Base-by-base conservation (phyloP, 495 filamentous ascomycete genomes). In the Aspergillus baeticus region DNA sequence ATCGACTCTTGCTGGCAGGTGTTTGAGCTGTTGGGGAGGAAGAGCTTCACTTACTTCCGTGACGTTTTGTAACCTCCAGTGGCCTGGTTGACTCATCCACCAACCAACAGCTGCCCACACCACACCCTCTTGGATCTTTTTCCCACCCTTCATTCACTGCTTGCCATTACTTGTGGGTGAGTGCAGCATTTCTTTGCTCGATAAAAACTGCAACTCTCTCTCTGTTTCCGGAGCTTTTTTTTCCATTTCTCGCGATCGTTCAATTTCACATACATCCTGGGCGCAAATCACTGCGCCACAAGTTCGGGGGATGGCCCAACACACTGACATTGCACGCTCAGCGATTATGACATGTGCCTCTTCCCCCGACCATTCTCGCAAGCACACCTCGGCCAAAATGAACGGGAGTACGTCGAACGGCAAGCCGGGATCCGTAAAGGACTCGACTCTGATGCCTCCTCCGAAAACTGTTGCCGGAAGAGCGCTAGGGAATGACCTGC, bases 321-420 rank as follows among this genome's bases (percentile, higher is more conserved):
- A 60, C 36, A 60, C 61, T 43, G 54, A 53, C 58, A 81, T 87
- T 56, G 85, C 85, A 31, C 84, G 81, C 67, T 77, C 81, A 52
- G 82, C 82, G 44, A 82, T 87, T 64, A 80, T 84, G 76, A 80
- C 69, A 53, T 65, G 66, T 63, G 66, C 70, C 47, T 60, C 60
- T 7, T 57, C 58, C 17, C 73, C 74, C 63, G 75, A 71, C 35
- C 39, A 56, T 59, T 55, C 51, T 37, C 55, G 55, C 21, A 45
- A 57, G 15, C 35, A 20, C n/a, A 34, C n/a, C 15, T 39, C 54
- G 34, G 49, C 22, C 15, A 59, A 23, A 22, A 31, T 59, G 46
- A 63, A 60, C 55, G 68, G 64, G 15, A 46, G 50, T n/a, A 38
- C 48, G 33, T 70, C 64, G n/a, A 60, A 60, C 54, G 67, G 63